Evolutionary conservation across 441 rosid genomes (phyloP), one percentile per base, ranked within the genome.

Genomic region (Dalechampia spathulata): DNA sequence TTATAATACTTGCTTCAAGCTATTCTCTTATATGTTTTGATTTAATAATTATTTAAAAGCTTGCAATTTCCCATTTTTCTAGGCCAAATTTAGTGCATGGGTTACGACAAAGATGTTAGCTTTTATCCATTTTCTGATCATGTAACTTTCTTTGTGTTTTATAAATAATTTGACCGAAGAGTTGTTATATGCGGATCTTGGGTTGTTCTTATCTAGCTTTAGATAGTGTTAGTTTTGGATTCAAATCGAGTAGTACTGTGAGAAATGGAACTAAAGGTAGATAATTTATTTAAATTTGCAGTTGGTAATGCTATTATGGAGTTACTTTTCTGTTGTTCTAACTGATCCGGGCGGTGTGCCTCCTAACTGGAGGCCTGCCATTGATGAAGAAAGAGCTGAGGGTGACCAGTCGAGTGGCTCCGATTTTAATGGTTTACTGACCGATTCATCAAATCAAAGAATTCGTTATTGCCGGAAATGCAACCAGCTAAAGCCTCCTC

Each of bases 341-440:
- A 88, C 87, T 37, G 92, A 88, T 73, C 92, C 96, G 5, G 94
- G 96, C 47, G 57, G 75, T 43, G 87, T 86, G 61, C 91, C 96
- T 23, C 84, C 83, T 17, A 88, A 67, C 57, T 88, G 91, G 94
- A 82, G 94, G 58, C 77, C 80, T 57, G 71, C 63, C 30, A 32
- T 62, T 48, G 94, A 88, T 49, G 91, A 82, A 68, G 94, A 88
- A 72, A 77, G 84, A 52, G 91, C 82, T 12, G 96, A 83, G 74
- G 63, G 62, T 40, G 90, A 86, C 44, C 85, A 86, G 6, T 70
- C 79, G 49, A 78, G 79, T 57, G 79, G 66, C 38, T 75, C 77
- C 34, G 94, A 85, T 28, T 81, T 74, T 58, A 64, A 63, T 52
- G 69, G 65, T 57, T 57, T 75, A 72, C 86, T 65, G 52, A 41